Conservation (phyloP, 352 stramenopile genomes). For the Phytophthora quininea region DNA sequence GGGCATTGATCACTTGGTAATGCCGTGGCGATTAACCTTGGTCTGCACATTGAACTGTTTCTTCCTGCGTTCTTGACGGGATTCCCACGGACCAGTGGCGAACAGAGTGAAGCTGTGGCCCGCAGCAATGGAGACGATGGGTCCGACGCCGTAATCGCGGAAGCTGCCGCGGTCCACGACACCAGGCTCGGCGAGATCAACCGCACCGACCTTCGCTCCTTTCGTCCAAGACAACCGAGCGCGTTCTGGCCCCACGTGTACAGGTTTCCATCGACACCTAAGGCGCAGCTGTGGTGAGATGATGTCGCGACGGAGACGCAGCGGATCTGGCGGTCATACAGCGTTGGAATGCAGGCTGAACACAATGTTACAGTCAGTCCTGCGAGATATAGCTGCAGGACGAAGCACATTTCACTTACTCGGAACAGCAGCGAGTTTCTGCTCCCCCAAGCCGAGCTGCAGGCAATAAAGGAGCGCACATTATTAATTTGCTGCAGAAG, state of each 20-base stretch:
- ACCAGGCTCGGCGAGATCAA: conserved; percentile 54
- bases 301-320: conserved; percentile 56
- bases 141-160: conserved; percentile 45
- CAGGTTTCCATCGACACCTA: conserved; percentile 61
- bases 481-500: background rate
- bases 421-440: conserved; percentile 63
- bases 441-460: conserved; percentile 62
- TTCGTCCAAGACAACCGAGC: conserved; percentile 61
- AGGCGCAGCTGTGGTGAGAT: conserved; percentile 61
- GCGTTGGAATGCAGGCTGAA: conserved; percentile 57
- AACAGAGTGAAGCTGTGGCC: conserved; percentile 70
- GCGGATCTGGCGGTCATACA: conserved; percentile 57
- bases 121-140: conserved; percentile 57
- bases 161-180: conserved; percentile 43
- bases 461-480: background rate
- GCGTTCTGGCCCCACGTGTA: conserved; percentile 77
- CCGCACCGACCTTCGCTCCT: conserved; percentile 21
- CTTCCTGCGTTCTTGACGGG: conserved; percentile 39
- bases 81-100: conserved; percentile 52
- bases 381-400: too few relatives aligned
- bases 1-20: too few relatives aligned
- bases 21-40: conserved; percentile 49
- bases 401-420: conserved; percentile 41
- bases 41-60: conserved; percentile 47
- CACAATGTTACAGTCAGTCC: background rate